phyloP scores from a whole-genome alignment of 805 yeast species.

The Scheffersomyces lignosus region DNA sequence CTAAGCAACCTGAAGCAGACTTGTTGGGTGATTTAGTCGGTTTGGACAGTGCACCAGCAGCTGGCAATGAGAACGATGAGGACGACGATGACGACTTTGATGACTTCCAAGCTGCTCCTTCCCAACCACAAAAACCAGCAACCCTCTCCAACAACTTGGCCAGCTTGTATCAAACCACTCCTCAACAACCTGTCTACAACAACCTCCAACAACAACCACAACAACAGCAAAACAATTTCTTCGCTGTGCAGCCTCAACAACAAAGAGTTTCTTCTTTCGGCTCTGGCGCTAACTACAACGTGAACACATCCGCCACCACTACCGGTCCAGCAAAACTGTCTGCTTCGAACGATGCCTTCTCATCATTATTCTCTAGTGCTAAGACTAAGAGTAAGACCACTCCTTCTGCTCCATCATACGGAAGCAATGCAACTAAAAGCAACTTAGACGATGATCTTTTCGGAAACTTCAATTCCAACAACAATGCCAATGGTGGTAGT shows the following conservation, averaged over 20 bases:
- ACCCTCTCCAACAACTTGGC: constrained; percentile 23
- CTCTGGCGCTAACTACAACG: constrained; percentile 17
- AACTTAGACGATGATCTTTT: constrained; percentile 35
- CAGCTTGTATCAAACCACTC: constrained; percentile 25
- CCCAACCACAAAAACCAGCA: constrained; percentile 20
- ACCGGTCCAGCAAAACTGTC: constrained; percentile 43
- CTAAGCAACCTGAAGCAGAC: constrained; percentile 43
- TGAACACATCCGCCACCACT: constrained; percentile 37
- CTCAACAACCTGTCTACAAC: constrained; percentile 11
- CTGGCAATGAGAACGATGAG: constrained; percentile 15
- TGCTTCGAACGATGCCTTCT: constrained; percentile 59
- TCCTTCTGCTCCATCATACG: constrained; percentile 4
- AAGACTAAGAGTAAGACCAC: constrained; percentile 41
- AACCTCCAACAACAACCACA: constrained; percentile 5
- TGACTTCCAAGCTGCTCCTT: constrained; percentile 74
- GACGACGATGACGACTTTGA: constrained; percentile 77
- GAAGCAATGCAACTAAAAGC: constrained; percentile 11
- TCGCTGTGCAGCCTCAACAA: constrained; percentile 10
- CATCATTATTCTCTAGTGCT: constrained; percentile 67
- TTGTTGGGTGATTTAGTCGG: constrained; percentile 48
- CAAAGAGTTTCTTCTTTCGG: constrained; percentile 8
- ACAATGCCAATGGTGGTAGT: constrained; percentile 8
- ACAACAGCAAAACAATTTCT: constrained; percentile 12
- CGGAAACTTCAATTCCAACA: constrained; percentile 29
- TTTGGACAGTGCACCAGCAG: constrained; percentile 34